A percentile compares a stretch with the other conserved stretches of the same genome.
These are phyloP conservation scores for Hymenoscyphus infarciens DNA, from an alignment of 2,329 filamentous ascomycete genomes.

Conservation along the genomic window DNA sequence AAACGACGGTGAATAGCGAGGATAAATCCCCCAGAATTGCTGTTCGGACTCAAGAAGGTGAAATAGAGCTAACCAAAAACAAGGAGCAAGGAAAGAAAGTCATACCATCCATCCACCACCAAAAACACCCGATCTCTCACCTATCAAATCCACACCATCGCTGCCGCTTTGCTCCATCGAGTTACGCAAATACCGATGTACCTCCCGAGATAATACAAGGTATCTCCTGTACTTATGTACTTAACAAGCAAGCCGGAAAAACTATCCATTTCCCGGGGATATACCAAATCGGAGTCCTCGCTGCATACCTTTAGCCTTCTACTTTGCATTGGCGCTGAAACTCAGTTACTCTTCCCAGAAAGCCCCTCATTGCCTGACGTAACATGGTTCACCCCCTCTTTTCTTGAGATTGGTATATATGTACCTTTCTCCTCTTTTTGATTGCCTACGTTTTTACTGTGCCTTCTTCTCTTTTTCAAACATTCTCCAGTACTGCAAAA, in stretches of 20 bases:
- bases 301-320: neutral
- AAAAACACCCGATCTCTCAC: too few relatives aligned
- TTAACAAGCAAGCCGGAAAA: neutral
- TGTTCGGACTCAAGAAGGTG: neutral
- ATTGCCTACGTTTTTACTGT: neutral
- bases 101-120: too few relatives aligned
- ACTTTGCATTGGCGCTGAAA: neutral
- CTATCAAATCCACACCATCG: too few relatives aligned
- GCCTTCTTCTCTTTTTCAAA: neutral
- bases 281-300: neutral
- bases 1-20: neutral
- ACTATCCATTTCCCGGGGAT: neutral
- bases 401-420: neutral
- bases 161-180: too few relatives aligned
- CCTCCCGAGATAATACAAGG: neutral
- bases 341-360: neutral
- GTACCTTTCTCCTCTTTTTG: neutral
- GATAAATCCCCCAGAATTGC: too few relatives aligned
- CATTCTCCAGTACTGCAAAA: neutral
- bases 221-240: neutral
- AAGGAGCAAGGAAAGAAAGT: too few relatives aligned
- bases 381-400: neutral
- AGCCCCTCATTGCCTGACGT: slow-evolving; percentile 1
- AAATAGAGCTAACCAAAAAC: neutral
- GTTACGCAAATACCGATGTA: too few relatives aligned